Percentiles rank a stretch among this genome's conserved stretches.
phyloP scores from a whole-genome alignment of 2,329 filamentous ascomycete genomes.

The Xylariaceae sp. region DNA sequence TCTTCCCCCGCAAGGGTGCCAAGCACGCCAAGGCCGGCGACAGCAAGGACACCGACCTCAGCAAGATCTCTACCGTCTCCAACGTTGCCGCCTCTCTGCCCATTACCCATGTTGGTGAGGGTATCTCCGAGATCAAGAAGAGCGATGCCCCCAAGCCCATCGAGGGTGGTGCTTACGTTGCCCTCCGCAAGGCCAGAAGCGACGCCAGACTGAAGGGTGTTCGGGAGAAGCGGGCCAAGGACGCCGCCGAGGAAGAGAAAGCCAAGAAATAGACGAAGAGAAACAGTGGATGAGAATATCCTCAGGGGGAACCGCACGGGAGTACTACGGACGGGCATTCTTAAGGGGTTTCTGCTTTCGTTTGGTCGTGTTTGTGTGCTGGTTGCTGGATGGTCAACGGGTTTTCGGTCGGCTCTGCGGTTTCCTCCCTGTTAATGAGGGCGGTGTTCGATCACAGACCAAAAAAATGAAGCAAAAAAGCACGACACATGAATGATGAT shows the following conservation, averaged over 20 bases:
- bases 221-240: constrained; percentile 90
- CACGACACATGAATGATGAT: constrained; percentile 13
- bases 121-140: constrained; percentile 74
- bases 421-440: constrained; percentile 17
- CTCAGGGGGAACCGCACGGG: constrained; percentile 28
- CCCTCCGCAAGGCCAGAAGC: constrained; percentile 78
- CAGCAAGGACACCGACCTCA: constrained; percentile 71
- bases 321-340: constrained; percentile 34
- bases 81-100: constrained; percentile 61
- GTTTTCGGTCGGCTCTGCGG: constrained; percentile 26
- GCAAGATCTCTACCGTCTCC: constrained; percentile 59
- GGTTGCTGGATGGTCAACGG: constrained; percentile 24
- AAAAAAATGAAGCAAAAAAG: constrained; percentile 11
- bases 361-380: constrained; percentile 21
- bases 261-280: constrained; percentile 72
- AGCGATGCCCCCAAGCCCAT: constrained; percentile 69
- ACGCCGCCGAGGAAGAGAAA: constrained; percentile 77
- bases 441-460: constrained; percentile 14
- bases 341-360: constrained; percentile 32
- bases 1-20: constrained; percentile 94
- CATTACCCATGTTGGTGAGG: constrained; percentile 63
- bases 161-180: constrained; percentile 83
- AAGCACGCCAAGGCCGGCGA: constrained; percentile 85
- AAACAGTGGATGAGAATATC: constrained; percentile 18
- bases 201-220: constrained; percentile 77